Evolutionary conservation across 1,284 basidiomycete genomes (phyloP).

Genomic region (Wolfiporia cocos): DNA sequence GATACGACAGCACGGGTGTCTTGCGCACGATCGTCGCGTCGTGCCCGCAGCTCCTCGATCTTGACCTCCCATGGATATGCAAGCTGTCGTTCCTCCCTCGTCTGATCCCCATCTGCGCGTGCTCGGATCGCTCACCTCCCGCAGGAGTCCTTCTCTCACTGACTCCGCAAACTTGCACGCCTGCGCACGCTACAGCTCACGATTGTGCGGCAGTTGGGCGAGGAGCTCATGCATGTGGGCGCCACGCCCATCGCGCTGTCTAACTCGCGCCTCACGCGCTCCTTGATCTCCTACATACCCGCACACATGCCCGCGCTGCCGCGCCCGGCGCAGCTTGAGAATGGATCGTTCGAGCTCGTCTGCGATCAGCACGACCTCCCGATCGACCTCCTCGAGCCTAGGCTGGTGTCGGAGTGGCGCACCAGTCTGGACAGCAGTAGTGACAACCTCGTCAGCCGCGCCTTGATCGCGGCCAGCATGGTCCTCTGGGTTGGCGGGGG

Average conservation of each 20-base stretch:
- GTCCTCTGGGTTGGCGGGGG: slow-evolving; percentile 12
- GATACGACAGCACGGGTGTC: slow-evolving; percentile 65
- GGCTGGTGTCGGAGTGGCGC: slow-evolving; percentile 47
- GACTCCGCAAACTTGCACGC: slow-evolving; percentile 48
- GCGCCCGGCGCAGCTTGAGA: slow-evolving; percentile 26
- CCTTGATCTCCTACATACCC: slow-evolving; percentile 56
- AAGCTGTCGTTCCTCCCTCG: slow-evolving; percentile 65
- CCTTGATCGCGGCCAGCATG: slow-evolving; percentile 22
- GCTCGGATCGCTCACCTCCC: slow-evolving; percentile 13
- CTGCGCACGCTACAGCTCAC: slow-evolving; percentile 54
- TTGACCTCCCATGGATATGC: slow-evolving; percentile 59
- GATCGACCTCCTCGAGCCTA: slow-evolving; percentile 26
- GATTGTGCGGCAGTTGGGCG: slow-evolving; percentile 58
- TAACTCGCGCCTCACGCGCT: slow-evolving; percentile 58
- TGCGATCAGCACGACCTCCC: slow-evolving; percentile 39
- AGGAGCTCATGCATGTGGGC: slow-evolving; percentile 48
- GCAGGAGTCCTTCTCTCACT: slow-evolving; percentile 29
- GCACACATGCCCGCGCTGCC: slow-evolving; percentile 30
- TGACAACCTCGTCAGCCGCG: slow-evolving; percentile 3
- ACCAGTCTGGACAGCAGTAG: slow-evolving; percentile 18
- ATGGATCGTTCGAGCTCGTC: slow-evolving; percentile 48
- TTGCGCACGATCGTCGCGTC: slow-evolving; percentile 56
- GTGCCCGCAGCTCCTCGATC: slow-evolving; percentile 54
- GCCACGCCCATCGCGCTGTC: slow-evolving; percentile 54
- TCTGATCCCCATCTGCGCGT: slow-evolving; percentile 21